Evolutionary conservation across 352 stramenopile species (phyloP), one percentile per base, ranked within the genome.

Genomic region (Globisporangium nodosum): DNA sequence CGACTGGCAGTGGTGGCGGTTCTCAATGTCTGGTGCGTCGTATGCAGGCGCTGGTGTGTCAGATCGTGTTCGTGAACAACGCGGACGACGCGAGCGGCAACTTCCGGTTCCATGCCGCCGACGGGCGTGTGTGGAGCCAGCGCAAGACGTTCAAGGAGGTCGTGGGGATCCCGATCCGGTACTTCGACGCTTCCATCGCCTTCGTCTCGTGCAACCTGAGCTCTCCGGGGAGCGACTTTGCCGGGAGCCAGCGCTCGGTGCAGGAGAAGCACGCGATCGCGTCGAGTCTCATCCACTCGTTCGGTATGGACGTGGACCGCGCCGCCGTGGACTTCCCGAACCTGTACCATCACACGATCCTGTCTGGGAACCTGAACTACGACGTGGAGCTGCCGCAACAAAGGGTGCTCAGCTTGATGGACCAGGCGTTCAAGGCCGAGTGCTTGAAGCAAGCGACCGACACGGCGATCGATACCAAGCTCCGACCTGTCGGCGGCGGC

Each of bases 11-110:
- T 18, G 1, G 12, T 31, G 8, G 18, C 61, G 0, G 50, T 30
- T 20, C 21, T 35, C 7, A 52, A 56, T 11, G n/a, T 54, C 20
- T 62, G 16, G 20, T 58, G 45, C 24, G 20, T 53, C 40, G 18
- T 48, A 16, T 35, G 4, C 53, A 92, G 76, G 81, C 81, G 9
- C 71, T 73, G 0, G 77, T 92, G 18, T 91, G 84, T 58, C 82
- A 94, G 64, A 88, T 94, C 50, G 73, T 94, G 8, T 94, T 94
- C 65, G 81, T 92, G 49, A 92, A 92, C 70, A 84, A 88, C 53
- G 80, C 81, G 1, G 85, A 94, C 54, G 82, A 92, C 21, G 71
- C 78, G 6, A 91, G 81, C 49, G 85, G 85, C 9, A 94, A 92
- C 52, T 85, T 92, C 11, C 72, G 83, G 43, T 85, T 92, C 49